Percentiles rank a stretch among this genome's conserved stretches.
phyloP scores from a whole-genome alignment of 2,329 filamentous ascomycete species.

The Penicillium sp. region DNA sequence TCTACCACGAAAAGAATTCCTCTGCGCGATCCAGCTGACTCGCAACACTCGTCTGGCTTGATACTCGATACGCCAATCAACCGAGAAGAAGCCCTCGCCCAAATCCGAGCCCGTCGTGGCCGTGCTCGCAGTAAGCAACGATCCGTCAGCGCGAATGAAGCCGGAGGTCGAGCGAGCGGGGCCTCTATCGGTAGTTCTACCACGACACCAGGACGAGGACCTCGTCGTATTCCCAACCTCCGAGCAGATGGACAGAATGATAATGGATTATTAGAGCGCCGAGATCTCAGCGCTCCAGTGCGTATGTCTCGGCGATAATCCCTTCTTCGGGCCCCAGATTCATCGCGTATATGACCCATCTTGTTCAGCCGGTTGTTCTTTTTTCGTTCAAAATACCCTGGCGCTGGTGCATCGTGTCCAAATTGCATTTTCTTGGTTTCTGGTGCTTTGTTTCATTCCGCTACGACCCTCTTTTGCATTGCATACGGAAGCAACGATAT shows the following conservation, averaged over 20 bases:
- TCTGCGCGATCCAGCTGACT: constrained; percentile 25
- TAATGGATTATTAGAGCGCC: constrained; percentile 26
- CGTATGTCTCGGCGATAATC: constrained; percentile 28
- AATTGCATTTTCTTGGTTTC: constrained; percentile 3
- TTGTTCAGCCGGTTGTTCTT: constrained; percentile 16
- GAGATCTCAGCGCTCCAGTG: constrained; percentile 38
- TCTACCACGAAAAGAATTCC: constrained; percentile 31
- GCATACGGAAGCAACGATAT: neutral
- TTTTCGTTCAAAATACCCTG: constrained; percentile 27
- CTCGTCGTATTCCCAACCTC: constrained; percentile 33
- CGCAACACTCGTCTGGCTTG: constrained; percentile 21
- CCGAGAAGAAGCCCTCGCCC: constrained; percentile 46
- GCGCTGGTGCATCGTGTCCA: constrained; percentile 17
- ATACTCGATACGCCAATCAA: constrained; percentile 42
- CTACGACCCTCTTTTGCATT: constrained; percentile 8
- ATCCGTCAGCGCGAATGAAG: constrained; percentile 38
- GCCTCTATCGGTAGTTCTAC: constrained; percentile 21
- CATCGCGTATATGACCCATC: constrained; percentile 9
- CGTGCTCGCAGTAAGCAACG: constrained; percentile 42
- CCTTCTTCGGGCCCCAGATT: neutral
- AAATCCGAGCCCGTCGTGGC: constrained; percentile 45
- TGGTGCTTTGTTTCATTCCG: neutral
- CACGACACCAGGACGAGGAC: constrained; percentile 22
- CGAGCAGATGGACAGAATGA: constrained; percentile 27
- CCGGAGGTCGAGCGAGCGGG: constrained; percentile 25